Base-by-base conservation (phyloP, 1,139 yeast species). In the Pichia sorboxylosa region DNA sequence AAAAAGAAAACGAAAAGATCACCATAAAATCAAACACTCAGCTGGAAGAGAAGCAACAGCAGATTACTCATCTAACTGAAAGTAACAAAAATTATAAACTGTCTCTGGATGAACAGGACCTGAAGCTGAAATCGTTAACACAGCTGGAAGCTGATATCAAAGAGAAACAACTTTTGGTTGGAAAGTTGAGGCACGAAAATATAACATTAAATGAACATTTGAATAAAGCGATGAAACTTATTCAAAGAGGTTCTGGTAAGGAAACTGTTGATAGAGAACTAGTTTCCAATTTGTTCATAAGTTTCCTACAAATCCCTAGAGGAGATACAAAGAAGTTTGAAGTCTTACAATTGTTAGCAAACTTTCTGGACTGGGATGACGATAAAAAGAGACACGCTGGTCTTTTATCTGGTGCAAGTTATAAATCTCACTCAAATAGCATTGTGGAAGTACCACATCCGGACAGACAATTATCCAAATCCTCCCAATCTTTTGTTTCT, bases 251-350 rank as follows among this genome's bases (percentile, higher is more conserved):
- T 32, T 69, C 80, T 33, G 75, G 74, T 36, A 72, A 82, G 5
- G 85, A 80, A 36, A 66, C 78, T 6, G 84, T 87, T 1, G 97
- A 87, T 51, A 79, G 81, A 49, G 94, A 85, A 53, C 67, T 90
- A 38, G 74, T 92, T 4, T 79, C 96, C 3, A 90, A 90, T 52
- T 65, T 92, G 37, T 60, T 90, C 32, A 69, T 92, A 17, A 83
- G 93, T 31, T 90, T 87, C 57, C 66, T 90, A 13, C 80, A 79
- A 31, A 66, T 90, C 24, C 96, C 95, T 6, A 64, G 98, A 40
- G 95, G 93, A 1, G 99, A 90, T 52, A 71, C 94, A 11, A 90
- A 87, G 55, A 84, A 90, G 55, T 90, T 80, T 51, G 97, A 90
- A 59, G 94, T 92, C 4, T 64, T 90, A 35, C 84, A 76, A 51